Conservation (phyloP, 2,329 filamentous ascomycete genomes). For the Zasmidium cellare region DNA sequence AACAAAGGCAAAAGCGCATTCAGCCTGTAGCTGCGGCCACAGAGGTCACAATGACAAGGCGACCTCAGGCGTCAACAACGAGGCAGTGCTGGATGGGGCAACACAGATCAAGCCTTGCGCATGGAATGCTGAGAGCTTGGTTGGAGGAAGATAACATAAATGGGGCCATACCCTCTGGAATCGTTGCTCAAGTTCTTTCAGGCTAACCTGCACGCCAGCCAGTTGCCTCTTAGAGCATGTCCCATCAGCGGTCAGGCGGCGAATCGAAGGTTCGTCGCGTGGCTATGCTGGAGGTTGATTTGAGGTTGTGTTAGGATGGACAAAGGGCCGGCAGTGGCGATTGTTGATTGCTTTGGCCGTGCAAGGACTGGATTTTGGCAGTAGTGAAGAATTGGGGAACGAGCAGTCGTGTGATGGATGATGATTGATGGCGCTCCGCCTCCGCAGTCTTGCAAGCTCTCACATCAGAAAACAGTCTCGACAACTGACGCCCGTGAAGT, state of each 20-base stretch:
- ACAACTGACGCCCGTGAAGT: not conserved
- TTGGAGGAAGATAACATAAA: not conserved
- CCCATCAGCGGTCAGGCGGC: not conserved
- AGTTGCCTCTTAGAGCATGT: not conserved
- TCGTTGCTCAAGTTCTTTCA: not conserved
- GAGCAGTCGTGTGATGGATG: not conserved
- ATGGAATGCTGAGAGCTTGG: not conserved
- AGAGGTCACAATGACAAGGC: not conserved
- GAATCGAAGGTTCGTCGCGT: not conserved
- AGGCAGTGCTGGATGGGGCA: not conserved
- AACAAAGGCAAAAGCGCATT: not conserved
- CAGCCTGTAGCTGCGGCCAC: not conserved
- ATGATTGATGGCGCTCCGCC: not conserved
- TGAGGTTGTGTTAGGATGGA: not conserved
- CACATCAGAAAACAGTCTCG: not conserved
- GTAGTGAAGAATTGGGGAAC: not conserved
- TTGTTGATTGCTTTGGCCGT: not conserved
- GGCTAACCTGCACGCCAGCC: not conserved
- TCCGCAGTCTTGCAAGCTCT: not conserved
- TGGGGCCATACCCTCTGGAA: not conserved
- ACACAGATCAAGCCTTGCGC: not conserved
- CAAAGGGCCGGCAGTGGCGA: not conserved
- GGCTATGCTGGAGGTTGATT: not conserved
- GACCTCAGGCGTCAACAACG: not conserved
- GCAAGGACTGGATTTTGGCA: not conserved